Base-by-base conservation (phyloP, 805 yeast species). In the Metschnikowia drakensbergensis region DNA sequence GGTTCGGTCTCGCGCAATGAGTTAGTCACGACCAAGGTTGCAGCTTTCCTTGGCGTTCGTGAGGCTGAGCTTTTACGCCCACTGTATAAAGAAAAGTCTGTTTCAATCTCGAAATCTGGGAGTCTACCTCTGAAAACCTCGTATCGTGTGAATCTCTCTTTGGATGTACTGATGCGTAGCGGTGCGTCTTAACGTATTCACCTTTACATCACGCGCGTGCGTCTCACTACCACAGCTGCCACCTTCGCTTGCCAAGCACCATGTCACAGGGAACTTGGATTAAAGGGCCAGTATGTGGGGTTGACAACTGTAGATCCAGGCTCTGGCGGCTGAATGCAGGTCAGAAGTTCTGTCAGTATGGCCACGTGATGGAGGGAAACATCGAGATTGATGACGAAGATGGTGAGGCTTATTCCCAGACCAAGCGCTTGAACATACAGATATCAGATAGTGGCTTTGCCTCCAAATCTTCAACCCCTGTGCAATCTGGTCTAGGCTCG, bases 201-300 rank as follows among this genome's bases (percentile, higher is more conserved):
- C 38, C 13, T n/a, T 26, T 36, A 26, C 39, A 25, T 37, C 29
- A 26, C 11, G 39, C 39, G 39, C 39, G 39, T 37, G 39, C 28
- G 26, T 37, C 32, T 27, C 41, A 27, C 28, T 27, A 28, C 43
- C 35, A 30, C 34, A 13, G 33, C 28, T 39, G 43, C 43, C 35
- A 7, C 17, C 35, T 29, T 11, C 42, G 4, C 42, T 30, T 11
- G 6, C 29, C 32, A 13, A 27, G 23, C 31, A 29, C 30, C 27
- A 58, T 54, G 58, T 52, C 58, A 42, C 54, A 51, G 44, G 49
- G 42, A 27, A 47, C 63, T n/a, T 85, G 83, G 81, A 72, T 76
- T 36, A 72, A 82, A 55, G 98, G 99, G 1, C 84, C 87, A 4
- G 67, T 84, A 4, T 92, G 99, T 75, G 97, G 97, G 1, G 82